Conservation (phyloP, 768 basidiomycete species). For the Astraeus odoratus region DNA sequence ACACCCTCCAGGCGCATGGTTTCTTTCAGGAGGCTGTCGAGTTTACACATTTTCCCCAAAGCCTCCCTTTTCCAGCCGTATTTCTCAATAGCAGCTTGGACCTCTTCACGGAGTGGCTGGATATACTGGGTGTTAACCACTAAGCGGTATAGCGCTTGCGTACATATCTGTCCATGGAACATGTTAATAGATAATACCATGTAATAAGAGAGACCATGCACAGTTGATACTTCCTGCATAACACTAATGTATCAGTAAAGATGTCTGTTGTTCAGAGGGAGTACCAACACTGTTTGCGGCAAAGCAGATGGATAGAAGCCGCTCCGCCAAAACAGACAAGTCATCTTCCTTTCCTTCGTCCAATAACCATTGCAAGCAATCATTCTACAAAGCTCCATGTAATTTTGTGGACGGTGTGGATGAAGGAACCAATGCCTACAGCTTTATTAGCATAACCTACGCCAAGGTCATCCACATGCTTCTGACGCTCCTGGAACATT, state of each 20-base stretch:
- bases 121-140: slow-evolving; percentile 30
- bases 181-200: not conserved
- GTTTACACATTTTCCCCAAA: slow-evolving; percentile 26
- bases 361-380: not conserved
- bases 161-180: slow-evolving; percentile 19
- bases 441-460: too few species aligned
- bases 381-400: not conserved
- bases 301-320: slow-evolving; percentile 5
- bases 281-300: not conserved
- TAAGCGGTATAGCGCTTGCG: slow-evolving; percentile 29
- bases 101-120: slow-evolving; percentile 32
- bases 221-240: not conserved
- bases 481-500: too few species aligned
- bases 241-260: too few species aligned
- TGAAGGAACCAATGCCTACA: too few species aligned
- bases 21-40: slow-evolving; percentile 38
- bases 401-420: too few species aligned
- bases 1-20: slow-evolving; percentile 28
- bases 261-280: not conserved
- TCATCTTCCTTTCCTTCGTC: not conserved
- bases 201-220: not conserved
- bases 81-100: slow-evolving; percentile 20
- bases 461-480: too few species aligned
- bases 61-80: slow-evolving; percentile 26
- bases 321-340: not conserved